Evolutionary conservation across 306 rosid species (phyloP), one percentile per base, ranked within the genome.

Genomic region (Canavalia ensiformis): DNA sequence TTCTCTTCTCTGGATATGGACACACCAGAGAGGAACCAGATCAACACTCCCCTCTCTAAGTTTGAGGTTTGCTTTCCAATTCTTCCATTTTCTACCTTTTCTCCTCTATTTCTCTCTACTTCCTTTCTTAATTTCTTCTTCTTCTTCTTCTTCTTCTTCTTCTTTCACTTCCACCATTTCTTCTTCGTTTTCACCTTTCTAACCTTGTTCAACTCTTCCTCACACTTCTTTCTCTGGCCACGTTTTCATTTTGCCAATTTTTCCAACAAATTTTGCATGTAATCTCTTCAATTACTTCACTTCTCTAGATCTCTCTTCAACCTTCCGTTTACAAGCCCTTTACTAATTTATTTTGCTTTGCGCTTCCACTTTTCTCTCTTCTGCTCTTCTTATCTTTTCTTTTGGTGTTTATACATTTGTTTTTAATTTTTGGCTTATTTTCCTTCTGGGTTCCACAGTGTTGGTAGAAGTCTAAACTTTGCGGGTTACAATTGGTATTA

Each of bases 1-100:
- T 18, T 18, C 25, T 18, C 71, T 73, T 74, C 84, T 88, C 84
- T 81, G 82, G 86, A 81, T 35, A 94, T 94, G 98, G 97, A 91
- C 82, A 92, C 98, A 3, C 98, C 98, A 35, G 97, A 94, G 90
- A 92, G 90, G 85, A 91, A 81, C 84, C 87, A 83, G 90, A 85
- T 92, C 89, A 91, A 85, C 72, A 35, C 94, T 63, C 59, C 98
- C 34, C 50, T 62, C 52, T 68, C 94, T 35, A 81, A 79, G 55
- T 88, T 92, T 70, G 94, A 94, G 97, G 98, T 92, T 68, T 67
- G 62, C 50, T 13, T 78, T 41, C 78, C 76, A 41, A 39, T 60
- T 51, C 51, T 45, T 70, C 57, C 47, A 45, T 8, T 33, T 10
- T 12, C 70, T 45, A 12, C 8, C n/a, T 39, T 18, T 9, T 64